Evolutionary conservation across 2,329 filamentous ascomycete species (phyloP).

Genomic region (Fusarium oxysporum): DNA sequence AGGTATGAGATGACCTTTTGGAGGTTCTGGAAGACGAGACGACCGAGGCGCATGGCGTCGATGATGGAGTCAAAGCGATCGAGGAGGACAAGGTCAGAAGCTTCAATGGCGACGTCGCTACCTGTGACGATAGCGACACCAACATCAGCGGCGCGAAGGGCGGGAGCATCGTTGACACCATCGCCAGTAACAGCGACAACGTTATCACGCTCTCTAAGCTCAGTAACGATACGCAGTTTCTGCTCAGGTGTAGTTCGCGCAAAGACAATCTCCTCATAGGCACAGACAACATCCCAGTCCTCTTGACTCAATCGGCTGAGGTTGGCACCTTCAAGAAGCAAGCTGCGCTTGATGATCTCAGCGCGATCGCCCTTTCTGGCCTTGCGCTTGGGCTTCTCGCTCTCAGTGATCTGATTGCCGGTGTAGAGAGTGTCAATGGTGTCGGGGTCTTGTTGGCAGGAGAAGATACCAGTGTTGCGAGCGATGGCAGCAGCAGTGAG

Average conservation of each 20-base stretch:
- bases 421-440: conserved; percentile 44
- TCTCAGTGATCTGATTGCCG: background rate
- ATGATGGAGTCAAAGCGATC: conserved; percentile 79
- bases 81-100: conserved; percentile 74
- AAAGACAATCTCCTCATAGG: conserved; percentile 72
- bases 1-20: conserved; percentile 59
- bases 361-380: conserved; percentile 27
- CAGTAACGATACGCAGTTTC: conserved; percentile 78
- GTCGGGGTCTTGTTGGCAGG: conserved; percentile 58
- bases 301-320: conserved; percentile 65
- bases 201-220: conserved; percentile 68
- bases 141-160: conserved; percentile 73
- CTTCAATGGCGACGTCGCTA: conserved; percentile 72
- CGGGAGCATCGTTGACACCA: conserved; percentile 75
- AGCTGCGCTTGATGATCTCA: conserved; percentile 26
- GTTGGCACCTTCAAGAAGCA: conserved; percentile 65
- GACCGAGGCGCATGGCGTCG: conserved; percentile 66
- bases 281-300: conserved; percentile 60
- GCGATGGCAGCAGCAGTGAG: conserved; percentile 74
- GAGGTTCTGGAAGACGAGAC: conserved; percentile 56
- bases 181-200: conserved; percentile 80
- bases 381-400: conserved; percentile 20
- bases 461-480: conserved; percentile 73
- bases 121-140: conserved; percentile 76
- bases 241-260: conserved; percentile 76